Conservation (phyloP, 1,284 basidiomycete genomes). For the Schizophyllum commune region DNA sequence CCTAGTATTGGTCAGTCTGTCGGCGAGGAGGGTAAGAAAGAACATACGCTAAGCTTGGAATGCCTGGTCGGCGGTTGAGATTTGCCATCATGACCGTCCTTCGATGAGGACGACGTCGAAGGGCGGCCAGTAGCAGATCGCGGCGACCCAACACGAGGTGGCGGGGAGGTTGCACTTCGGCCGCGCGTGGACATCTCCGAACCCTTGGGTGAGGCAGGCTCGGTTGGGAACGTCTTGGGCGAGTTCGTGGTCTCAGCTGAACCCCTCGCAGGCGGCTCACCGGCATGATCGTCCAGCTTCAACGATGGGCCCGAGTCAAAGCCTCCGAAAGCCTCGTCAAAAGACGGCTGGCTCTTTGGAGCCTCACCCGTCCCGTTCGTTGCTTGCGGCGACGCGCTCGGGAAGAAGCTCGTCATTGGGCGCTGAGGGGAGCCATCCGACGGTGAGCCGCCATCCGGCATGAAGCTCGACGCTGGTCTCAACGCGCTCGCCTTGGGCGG, state of each 20-base stretch:
- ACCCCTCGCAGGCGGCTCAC: slow-evolving; percentile 23
- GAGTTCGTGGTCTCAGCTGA: slow-evolving; percentile 24
- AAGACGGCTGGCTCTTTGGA: slow-evolving; percentile 29
- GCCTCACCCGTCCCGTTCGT: slow-evolving; percentile 7
- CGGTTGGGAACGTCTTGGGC: slow-evolving; percentile 25
- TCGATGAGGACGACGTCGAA: slow-evolving; percentile 54
- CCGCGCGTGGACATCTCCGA: slow-evolving; percentile 1
- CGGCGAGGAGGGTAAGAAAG: background rate
- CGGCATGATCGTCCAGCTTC: slow-evolving; percentile 17
- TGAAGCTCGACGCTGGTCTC: background rate
- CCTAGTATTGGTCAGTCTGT: background rate
- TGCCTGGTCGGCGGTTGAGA: slow-evolving; percentile 44
- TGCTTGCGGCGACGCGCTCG: slow-evolving; percentile 3
- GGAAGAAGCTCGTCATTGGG: background rate
- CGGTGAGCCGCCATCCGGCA: background rate
- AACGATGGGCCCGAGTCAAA: slow-evolving; percentile 35
- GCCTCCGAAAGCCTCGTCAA: slow-evolving; percentile 55
- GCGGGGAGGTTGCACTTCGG: slow-evolving; percentile 29
- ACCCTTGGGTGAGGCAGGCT: slow-evolving; percentile 23
- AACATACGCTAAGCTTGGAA: slow-evolving; percentile 69
- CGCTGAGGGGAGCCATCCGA: background rate
- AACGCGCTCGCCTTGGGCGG: background rate
- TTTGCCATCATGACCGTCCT: slow-evolving; percentile 47
- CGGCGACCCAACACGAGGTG: slow-evolving; percentile 34
- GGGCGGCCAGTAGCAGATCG: slow-evolving; percentile 40